Percentiles rank a stretch among this genome's conserved stretches.
These are phyloP conservation scores for Aspergillus piperis DNA, from an alignment of 2,329 filamentous ascomycete species.

Conservation along the genomic window DNA sequence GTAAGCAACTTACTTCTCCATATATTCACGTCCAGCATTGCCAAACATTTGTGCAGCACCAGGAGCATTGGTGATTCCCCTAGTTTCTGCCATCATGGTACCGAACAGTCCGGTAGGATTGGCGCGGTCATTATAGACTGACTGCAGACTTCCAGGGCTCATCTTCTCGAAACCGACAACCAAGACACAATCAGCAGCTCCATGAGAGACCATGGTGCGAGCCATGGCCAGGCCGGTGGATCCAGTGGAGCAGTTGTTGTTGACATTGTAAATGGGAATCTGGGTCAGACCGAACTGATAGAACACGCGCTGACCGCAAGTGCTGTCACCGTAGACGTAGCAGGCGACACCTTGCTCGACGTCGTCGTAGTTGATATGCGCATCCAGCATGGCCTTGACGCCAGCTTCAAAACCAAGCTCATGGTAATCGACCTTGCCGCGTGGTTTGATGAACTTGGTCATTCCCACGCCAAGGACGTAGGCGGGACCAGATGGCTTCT, in stretches of 20 bases:
- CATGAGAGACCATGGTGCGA: conserved; percentile 74
- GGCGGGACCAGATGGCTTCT: conserved; percentile 56
- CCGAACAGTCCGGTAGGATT: conserved; percentile 73
- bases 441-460: conserved; percentile 98
- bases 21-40: conserved; percentile 91
- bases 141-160: conserved; percentile 84
- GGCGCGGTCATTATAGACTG: conserved; percentile 79
- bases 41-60: conserved; percentile 92
- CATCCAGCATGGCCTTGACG: conserved; percentile 75
- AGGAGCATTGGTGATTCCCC: conserved; percentile 78
- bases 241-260: conserved; percentile 98
- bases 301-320: conserved; percentile 93
- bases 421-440: conserved; percentile 90
- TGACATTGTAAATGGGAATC: conserved; percentile 96
- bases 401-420: conserved; percentile 92
- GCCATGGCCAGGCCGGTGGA: conserved; percentile 86
- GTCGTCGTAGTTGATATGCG: conserved; percentile 90
- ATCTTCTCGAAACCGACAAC: conserved; percentile 99
- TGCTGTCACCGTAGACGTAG: conserved; percentile 96
- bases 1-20: conserved; percentile 72
- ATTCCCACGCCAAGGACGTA: conserved; percentile 98
- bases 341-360: conserved; percentile 95
- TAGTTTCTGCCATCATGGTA: conserved; percentile 79
- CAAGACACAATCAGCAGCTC: conserved; percentile 82
- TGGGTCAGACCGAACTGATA: conserved; percentile 98